Percentiles rank a stretch among this genome's conserved stretches.
Conservation (phyloP, 23 red algal species). For the Gracilaria gracilis region DNA sequence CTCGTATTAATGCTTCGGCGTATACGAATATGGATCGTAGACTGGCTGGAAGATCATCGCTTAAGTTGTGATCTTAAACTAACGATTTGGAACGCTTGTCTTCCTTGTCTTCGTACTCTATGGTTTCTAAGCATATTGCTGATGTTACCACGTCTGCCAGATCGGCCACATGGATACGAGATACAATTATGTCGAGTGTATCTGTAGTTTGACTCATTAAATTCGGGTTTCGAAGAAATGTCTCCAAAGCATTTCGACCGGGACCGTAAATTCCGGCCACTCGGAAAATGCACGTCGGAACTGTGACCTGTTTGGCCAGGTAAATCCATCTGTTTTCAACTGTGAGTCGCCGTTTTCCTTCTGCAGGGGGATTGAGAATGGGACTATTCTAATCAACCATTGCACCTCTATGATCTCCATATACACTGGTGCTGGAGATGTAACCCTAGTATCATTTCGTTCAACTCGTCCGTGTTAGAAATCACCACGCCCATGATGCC, state of each 20-base stretch:
- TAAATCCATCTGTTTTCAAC: conserved; percentile 7
- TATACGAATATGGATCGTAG: conserved; percentile 19
- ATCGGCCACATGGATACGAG: conserved; percentile 57
- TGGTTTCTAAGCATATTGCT: not conserved
- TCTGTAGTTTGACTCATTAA: not conserved
- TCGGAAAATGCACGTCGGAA: conserved; percentile 37
- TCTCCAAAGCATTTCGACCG: conserved; percentile 30
- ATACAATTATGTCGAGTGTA: conserved; percentile 7
- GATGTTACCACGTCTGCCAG: conserved; percentile 32
- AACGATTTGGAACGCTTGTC: not conserved
- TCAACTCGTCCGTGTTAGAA: not conserved
- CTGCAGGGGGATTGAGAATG: not conserved
- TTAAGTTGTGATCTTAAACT: conserved; percentile 28
- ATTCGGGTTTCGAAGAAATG: conserved; percentile 23
- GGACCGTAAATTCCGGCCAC: conserved; percentile 67
- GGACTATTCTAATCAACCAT: conserved; percentile 16
- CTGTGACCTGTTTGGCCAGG: not conserved
- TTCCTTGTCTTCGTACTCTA: not conserved
- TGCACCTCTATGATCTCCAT: conserved; percentile 52
- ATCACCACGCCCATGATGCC: not conserved
- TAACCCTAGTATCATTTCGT: conserved; percentile 16
- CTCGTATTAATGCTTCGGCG: conserved; percentile 2
- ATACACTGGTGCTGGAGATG: conserved; percentile 62
- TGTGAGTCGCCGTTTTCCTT: not conserved
- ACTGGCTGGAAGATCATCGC: conserved; percentile 60